These are phyloP conservation scores for Termitomyces sp. DNA, from an alignment of 768 basidiomycete species.

Conservation along the genomic window DNA sequence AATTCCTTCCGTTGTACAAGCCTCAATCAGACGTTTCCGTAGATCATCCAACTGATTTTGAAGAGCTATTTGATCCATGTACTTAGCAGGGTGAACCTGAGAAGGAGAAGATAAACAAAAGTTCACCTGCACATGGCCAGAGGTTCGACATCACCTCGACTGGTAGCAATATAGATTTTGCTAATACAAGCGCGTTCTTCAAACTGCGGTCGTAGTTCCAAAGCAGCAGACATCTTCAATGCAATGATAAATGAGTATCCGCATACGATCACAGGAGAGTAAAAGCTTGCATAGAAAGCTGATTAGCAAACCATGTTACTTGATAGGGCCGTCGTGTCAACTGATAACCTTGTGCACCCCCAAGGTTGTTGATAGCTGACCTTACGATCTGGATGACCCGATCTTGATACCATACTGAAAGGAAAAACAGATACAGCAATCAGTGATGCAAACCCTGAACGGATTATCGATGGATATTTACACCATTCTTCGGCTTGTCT, in stretches of 20 bases:
- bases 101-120: background rate
- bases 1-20: slow-evolving; percentile 40
- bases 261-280: background rate
- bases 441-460: background rate
- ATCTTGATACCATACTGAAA: slow-evolving; percentile 63
- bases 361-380: slow-evolving; percentile 47
- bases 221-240: slow-evolving; percentile 54
- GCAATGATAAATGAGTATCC: background rate
- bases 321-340: slow-evolving; percentile 69
- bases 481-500: slow-evolving; percentile 79
- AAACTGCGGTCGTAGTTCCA: slow-evolving; percentile 63
- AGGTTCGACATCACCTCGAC: slow-evolving; percentile 66
- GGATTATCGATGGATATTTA: slow-evolving; percentile 33
- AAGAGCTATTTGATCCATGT: slow-evolving; percentile 32
- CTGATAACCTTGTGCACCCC: slow-evolving; percentile 47
- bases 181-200: slow-evolving; percentile 58
- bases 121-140: slow-evolving; percentile 58
- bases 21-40: slow-evolving; percentile 45
- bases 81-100: background rate
- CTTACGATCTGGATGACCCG: slow-evolving; percentile 62
- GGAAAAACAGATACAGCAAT: background rate
- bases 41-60: slow-evolving; percentile 46
- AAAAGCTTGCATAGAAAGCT: slow-evolving; percentile 53
- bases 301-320: slow-evolving; percentile 68
- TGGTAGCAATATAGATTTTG: slow-evolving; percentile 57